Base-by-base conservation (phyloP, 2,329 filamentous ascomycete species). In the Colletotrichum nymphaeae region DNA sequence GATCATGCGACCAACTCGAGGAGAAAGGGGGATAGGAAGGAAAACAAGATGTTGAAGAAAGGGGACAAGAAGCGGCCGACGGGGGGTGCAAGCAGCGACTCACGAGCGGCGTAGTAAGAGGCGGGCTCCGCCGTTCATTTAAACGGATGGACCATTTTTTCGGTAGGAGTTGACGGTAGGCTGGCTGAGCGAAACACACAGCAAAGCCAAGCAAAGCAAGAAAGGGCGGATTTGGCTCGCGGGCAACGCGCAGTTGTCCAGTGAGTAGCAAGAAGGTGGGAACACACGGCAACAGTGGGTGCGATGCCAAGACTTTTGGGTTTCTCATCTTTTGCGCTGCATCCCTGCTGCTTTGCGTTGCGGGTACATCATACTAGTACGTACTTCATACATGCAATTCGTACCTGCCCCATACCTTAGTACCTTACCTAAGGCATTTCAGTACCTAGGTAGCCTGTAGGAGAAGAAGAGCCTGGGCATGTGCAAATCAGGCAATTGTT, bases 91-190 rank as follows among this genome's bases (percentile, higher is more conserved):
- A 49, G 42, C 42, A 49, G 42, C 42, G 42, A 49, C 42, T 49
- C 19, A 28, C 24, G 12, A n/a, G 16, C 60, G 24, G 35, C 9
- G 42, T 24, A 42, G 9, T 22, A 16, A 24, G 53, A 22, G 14
- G 66, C 42, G 71, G 71, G 67, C 60, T 66, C 67, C 60, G 67
- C 67, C 46, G 35, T 73, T 73, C 60, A 71, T 73, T 73, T 71
- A 62, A 73, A 73, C 71, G 62, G 62, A 72, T 56, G 42, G 69
- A 26, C 65, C 66, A 55, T 37, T 64, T 64, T 64, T 55, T 55
- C 8, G 5, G 28, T 12, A 37, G 14, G 46, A 28, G 58, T 60
- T 59, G n/a, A 16, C 42, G 3, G 42, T 49, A 24, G 12, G 26
- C 53, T 16, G 26, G 26, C 26, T 37, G 53, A 32, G 42, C 52